Evolutionary conservation across 805 yeast genomes (phyloP), one percentile per base, ranked within the genome.

Genomic region (Lipomyces spencermartinsiae): DNA sequence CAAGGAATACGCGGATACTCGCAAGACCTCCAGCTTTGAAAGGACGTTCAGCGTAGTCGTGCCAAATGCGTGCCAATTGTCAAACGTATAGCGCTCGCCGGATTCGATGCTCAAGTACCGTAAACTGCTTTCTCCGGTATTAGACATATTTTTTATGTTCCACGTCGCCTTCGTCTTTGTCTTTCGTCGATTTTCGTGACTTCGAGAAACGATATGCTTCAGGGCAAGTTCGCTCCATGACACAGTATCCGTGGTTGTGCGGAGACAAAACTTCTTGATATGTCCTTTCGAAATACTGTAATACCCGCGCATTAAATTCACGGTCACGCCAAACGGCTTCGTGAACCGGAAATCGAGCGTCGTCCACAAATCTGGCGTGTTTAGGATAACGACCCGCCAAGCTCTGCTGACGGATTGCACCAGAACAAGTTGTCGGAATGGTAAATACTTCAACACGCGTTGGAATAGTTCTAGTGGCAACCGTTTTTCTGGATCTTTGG

Each of bases 381-480:
- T 16, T 16, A 22, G 5, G 19, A 67, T 49, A 10, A 33, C 49
- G 6, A 63, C 51, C 2, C 46, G 49, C 70, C 70, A 67, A 16
- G 55, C n/a, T 22, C 56, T 51, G 57, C 57, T 14, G 16, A 67
- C 70, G 12, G 12, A 9, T 31, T 61, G 66, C 19, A 67, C 51
- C 2, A 34, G 58, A 1, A 31, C 46, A 8, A 62, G n/a, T 9
- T 67, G 58, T 25, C 25, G 43, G 43, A 63, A 60, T 31, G 67
- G 61, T 9, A 63, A 63, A 39, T 57, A 22, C 35, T 43, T n/a
- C 6, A 64, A 39, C 2, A 67, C 34, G 31, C 22, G 55, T 29
- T 67, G 67, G 51, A 59, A 19, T 22, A 67, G 31, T 31, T 67
- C 70, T n/a, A 54, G 14, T 37, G 70, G 70, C 7, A 67, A 58